These are phyloP conservation scores for Paralagenidium karlingii DNA, from an alignment of 352 stramenopile genomes.

Conservation along the genomic window DNA sequence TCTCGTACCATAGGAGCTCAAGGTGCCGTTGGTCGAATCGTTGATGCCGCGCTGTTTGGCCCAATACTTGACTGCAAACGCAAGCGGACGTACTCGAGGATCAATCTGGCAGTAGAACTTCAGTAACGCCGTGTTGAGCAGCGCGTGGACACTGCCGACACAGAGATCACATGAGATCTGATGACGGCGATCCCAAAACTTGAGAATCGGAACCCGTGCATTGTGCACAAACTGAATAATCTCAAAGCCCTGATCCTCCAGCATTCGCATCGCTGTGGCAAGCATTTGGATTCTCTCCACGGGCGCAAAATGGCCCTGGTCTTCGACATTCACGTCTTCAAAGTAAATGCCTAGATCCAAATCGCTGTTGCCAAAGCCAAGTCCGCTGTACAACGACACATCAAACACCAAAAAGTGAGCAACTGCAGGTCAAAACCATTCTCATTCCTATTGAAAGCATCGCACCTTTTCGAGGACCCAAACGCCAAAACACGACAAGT, in stretches of 20 bases:
- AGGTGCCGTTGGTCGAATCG: slow-evolving; percentile 90
- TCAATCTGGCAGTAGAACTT: slow-evolving; percentile 60
- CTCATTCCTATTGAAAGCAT: slow-evolving; percentile 1
- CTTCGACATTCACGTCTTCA: slow-evolving; percentile 42
- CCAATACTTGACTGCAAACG: slow-evolving; percentile 97
- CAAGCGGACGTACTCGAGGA: slow-evolving; percentile 80
- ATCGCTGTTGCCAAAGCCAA: slow-evolving; percentile 68
- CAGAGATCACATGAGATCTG: slow-evolving; percentile 64
- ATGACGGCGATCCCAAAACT: slow-evolving; percentile 52
- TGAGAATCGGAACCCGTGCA: slow-evolving; percentile 63
- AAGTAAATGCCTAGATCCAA: slow-evolving; percentile 78
- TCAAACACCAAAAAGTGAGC: neutral
- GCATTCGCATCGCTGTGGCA: slow-evolving; percentile 21
- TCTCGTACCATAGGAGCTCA: slow-evolving; percentile 90
- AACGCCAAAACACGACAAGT: slow-evolving; percentile 48
- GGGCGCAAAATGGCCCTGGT: slow-evolving; percentile 36
- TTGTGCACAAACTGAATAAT: slow-evolving; percentile 58
- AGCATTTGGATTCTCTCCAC: slow-evolving; percentile 51
- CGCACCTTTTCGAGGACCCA: slow-evolving; percentile 66
- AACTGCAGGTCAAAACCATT: neutral
- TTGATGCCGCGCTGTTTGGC: slow-evolving; percentile 95
- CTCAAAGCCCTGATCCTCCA: slow-evolving; percentile 30
- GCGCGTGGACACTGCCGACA: slow-evolving; percentile 47
- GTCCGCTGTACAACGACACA: slow-evolving; percentile 40
- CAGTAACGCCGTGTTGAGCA: slow-evolving; percentile 74